Evolutionary conservation across 345 rosid species (phyloP), one percentile per base, ranked within the genome.

Genomic region (Hibiscus syriacus): DNA sequence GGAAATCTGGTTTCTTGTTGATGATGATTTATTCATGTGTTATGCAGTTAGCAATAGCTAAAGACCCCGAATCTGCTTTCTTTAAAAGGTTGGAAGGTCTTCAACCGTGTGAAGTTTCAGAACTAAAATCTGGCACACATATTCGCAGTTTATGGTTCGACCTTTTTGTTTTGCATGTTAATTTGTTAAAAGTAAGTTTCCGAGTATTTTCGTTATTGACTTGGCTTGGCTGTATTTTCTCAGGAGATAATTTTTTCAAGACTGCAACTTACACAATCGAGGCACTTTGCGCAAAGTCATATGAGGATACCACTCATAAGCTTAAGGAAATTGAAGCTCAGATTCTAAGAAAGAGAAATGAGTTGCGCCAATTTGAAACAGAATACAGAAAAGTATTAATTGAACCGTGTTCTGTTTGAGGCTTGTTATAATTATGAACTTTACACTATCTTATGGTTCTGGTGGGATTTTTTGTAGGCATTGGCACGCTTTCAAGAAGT

Each of bases 201-300:
- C 23, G 71, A 50, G n/a, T 70, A 49, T 66, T 60, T 48, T 4
- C 3, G 41, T 55, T 34, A 32, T 71, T 72, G 62, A 69, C 79
- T n/a, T 75, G 71, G 73, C 63, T 17, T 50, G 55, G 14, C 62
- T 77, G 53, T 23, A 66, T 46, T 64, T 74, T 78, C 30, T 68
- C 84, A 95, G 99, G 99, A 25, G 98, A 95, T 81, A 95, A 95
- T 72, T 95, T 95, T 78, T 95, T 95, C 71, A 95, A 95, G 80
- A 87, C 97, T 75, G 98, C 97, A 36, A 64, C 88, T 43, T 95
- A 95, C 76, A 87, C 92, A 16, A 90, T 95, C 16, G 99, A 92
- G 86, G 98, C 99, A 55, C 88, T 95, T 32, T 91, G 98, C 83
- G 86, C 93, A n/a, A 86, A 83, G 80, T 60, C 92, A 5, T 92